A percentile compares a stretch with the other conserved stretches of the same genome.
Evolutionary conservation across 495 filamentous ascomycete species (phyloP).

Genomic region (Endocarpon pusillum): DNA sequence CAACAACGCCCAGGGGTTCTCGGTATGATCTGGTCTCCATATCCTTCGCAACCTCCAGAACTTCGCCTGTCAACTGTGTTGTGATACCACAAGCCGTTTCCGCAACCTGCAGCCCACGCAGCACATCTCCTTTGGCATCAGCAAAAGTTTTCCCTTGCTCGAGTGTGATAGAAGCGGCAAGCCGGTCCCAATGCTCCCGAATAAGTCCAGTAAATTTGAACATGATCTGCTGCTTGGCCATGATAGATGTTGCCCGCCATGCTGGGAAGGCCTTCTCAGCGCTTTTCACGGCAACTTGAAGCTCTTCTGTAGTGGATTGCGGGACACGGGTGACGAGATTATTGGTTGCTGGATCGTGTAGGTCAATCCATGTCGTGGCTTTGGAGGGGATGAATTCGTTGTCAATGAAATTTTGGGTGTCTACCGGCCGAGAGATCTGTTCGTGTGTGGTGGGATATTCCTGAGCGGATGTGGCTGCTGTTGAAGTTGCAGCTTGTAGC

Average conservation of each 20-base stretch:
- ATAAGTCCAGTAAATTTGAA: conserved; percentile 89
- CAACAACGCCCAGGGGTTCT: conserved; percentile 87
- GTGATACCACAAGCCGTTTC: conserved; percentile 93
- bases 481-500: conserved; percentile 34
- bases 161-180: conserved; percentile 88
- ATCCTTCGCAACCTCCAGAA: conserved; percentile 93
- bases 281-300: conserved; percentile 71
- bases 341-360: conserved; percentile 92
- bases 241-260: conserved; percentile 72
- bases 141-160: conserved; percentile 98
- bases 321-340: conserved; percentile 96
- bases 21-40: conserved; percentile 94
- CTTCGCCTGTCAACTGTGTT: conserved; percentile 81
- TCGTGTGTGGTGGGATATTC: conserved; percentile 73
- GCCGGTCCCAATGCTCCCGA: conserved; percentile 83
- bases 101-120: conserved; percentile 88
- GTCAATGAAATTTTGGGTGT: conserved; percentile 84
- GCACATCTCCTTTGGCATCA: conserved; percentile 87
- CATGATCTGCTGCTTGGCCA: conserved; percentile 86
- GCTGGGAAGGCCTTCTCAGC: conserved; percentile 79
- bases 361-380: conserved; percentile 71
- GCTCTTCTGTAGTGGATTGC: conserved; percentile 80
- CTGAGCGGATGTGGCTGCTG: conserved; percentile 41
- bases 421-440: conserved; percentile 50
- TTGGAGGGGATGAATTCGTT: conserved; percentile 71